Conservation (phyloP, 2,329 filamentous ascomycete species). For the Graphilbum fragrans region DNA sequence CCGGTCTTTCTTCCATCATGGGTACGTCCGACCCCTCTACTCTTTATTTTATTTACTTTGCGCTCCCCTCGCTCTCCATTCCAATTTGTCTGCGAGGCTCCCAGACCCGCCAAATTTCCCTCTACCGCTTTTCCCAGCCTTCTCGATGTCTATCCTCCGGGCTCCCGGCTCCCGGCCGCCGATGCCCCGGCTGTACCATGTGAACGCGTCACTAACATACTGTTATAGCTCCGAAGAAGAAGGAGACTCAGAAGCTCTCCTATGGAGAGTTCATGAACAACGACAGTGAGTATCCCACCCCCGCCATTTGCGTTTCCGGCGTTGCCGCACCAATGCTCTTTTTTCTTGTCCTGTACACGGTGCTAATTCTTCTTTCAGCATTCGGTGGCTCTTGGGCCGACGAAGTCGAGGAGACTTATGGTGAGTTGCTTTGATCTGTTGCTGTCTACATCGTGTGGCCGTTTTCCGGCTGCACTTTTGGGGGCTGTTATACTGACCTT, state of each 20-base stretch:
- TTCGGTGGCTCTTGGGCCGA: conserved; percentile 88
- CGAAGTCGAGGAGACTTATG: conserved; percentile 85
- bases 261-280: conserved; percentile 92
- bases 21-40: conserved; percentile 12
- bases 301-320: conserved; percentile 2
- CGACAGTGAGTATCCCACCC: conserved; percentile 53
- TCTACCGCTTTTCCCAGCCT: too few species aligned
- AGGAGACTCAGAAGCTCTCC: conserved; percentile 93
- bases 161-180: too few species aligned
- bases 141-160: too few species aligned
- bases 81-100: too few species aligned
- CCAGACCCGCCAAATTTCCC: too few species aligned
- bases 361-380: conserved; percentile 17
- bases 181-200: too few species aligned
- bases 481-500: too few species aligned
- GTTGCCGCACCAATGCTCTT: not conserved
- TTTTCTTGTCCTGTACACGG: not conserved
- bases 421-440: conserved; percentile 31
- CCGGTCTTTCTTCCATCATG: conserved; percentile 15
- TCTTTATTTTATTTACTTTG: too few species aligned
- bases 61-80: too few species aligned
- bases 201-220: conserved; percentile 19
- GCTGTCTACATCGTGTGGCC: too few species aligned
- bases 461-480: too few species aligned
- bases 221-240: conserved; percentile 72